These are phyloP conservation scores for Jatropha multifida DNA, from an alignment of 441 rosid genomes.

Conservation along the genomic window DNA sequence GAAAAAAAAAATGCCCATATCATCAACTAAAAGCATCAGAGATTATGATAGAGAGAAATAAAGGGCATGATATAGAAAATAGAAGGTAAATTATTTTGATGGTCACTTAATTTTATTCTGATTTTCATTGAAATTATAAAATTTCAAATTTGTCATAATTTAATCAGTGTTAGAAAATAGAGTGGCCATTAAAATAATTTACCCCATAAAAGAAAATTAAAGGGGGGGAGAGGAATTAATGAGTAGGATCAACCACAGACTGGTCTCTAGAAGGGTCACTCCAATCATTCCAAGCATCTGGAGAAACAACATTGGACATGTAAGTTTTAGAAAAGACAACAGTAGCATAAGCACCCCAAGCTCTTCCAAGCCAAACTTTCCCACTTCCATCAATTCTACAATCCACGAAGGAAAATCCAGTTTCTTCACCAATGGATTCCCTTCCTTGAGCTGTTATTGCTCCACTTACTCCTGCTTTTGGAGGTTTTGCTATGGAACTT, in stretches of 20 bases:
- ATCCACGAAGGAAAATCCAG: constrained; percentile 75
- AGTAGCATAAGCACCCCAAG: constrained; percentile 72
- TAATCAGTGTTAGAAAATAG: no score
- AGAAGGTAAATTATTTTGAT: background rate
- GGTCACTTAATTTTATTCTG: no score
- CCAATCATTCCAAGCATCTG: constrained; percentile 85
- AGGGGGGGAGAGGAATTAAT: background rate
- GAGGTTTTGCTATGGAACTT: constrained; percentile 55
- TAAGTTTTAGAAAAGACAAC: constrained; percentile 63
- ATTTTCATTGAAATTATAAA: no score
- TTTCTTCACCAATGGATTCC: constrained; percentile 41
- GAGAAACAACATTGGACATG: constrained; percentile 55
- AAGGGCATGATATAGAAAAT: no score
- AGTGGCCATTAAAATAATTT: no score
- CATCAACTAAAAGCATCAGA: no score
- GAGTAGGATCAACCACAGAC: constrained; percentile 36
- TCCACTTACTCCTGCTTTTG: constrained; percentile 49
- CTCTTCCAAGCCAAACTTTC: constrained; percentile 75
- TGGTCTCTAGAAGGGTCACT: constrained; percentile 56
- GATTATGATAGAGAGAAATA: no score
- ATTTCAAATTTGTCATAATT: no score
- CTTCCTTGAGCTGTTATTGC: constrained; percentile 85
- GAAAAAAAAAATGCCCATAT: no score
- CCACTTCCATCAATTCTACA: constrained; percentile 65
- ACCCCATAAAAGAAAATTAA: no score